Evolutionary conservation across 768 basidiomycete genomes (phyloP), one percentile per base, ranked within the genome.

Genomic region (Kwoniella dendrophila): DNA sequence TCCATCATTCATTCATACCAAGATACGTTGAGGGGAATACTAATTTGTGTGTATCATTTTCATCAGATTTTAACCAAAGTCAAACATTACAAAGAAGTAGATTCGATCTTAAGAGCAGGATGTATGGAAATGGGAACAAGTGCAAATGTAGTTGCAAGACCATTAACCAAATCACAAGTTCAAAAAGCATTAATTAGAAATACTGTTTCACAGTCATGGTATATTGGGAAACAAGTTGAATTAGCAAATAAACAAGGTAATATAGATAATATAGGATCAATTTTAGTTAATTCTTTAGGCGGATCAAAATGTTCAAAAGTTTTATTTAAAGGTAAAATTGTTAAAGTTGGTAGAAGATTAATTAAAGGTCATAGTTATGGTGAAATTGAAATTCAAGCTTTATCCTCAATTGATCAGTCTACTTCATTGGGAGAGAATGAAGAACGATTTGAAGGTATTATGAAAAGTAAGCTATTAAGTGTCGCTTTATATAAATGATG

Each of bases 291-390:
- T 12, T 59, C 70, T 7, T 48, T 74, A 10, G 72, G 72, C n/a
- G 72, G 72, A 1, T 7, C 22, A 4, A 22, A 32, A 20, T 45
- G 65, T 27, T 62, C 65, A 0, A 67, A 81, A 66, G 69, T 81
- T 70, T 68, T 87, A 26, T 87, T 87, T 71, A 72, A 80, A 27
- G 87, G 87, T 12, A 88, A 88, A 76, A 85, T 87, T 26, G 68
- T 84, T 26, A 82, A 85, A 53, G 84, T 86, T 47, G 73, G 75
- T 49, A 69, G 83, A 47, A 78, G 74, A 74, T 62, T 81, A n/a
- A 80, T 80, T 65, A 83, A 41, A 55, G 76, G 67, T 43, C 73
- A 67, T 60, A 71, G 64, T 20, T 44, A 74, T 26, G 67, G 75
- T 67, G 80, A 69, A 76, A 54, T 74, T 2, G 55, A 59, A 11